Percentiles rank a stretch among this genome's conserved stretches.
phyloP scores from a whole-genome alignment of 768 basidiomycete species.

The Inosperma sp. region DNA sequence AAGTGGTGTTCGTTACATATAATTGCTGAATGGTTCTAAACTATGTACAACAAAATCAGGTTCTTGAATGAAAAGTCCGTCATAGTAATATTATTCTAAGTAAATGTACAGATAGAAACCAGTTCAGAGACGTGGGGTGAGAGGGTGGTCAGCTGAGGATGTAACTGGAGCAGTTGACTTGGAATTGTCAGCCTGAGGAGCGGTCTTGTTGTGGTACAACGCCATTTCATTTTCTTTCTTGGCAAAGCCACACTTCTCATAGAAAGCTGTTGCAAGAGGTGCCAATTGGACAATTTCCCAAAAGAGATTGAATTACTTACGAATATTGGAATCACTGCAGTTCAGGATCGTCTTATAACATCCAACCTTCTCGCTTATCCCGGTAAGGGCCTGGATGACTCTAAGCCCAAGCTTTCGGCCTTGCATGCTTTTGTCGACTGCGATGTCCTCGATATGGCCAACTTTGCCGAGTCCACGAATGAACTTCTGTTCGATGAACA shows the following conservation, averaged over 20 bases:
- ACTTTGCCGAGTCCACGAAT: constrained; percentile 77
- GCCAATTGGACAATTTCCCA: constrained; percentile 10
- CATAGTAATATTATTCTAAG: too few species aligned
- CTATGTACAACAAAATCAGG: too few species aligned
- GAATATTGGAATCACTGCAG: constrained; percentile 85
- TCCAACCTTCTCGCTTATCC: constrained; percentile 73
- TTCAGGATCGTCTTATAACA: constrained; percentile 98
- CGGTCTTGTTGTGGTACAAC: constrained; percentile 23
- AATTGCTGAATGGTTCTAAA: too few species aligned
- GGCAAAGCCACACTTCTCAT: constrained; percentile 90
- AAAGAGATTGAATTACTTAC: constrained; percentile 47
- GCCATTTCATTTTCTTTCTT: constrained; percentile 96
- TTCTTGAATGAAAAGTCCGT: too few species aligned
- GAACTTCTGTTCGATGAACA: constrained; percentile 95
- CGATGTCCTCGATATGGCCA: constrained; percentile 98
- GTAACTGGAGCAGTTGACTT: background rate
- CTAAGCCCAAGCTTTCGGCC: constrained; percentile 88
- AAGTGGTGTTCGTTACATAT: too few species aligned
- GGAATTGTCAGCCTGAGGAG: background rate
- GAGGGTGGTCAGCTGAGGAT: background rate
- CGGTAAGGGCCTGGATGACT: constrained; percentile 81
- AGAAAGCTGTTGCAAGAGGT: constrained; percentile 64
- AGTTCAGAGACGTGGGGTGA: constrained; percentile 3
- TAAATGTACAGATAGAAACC: too few species aligned
- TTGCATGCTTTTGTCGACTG: constrained; percentile 82